These are phyloP conservation scores for Entomortierella beljakovae DNA, from an alignment of 192 early-diverging fungal species.

Conservation along the genomic window DNA sequence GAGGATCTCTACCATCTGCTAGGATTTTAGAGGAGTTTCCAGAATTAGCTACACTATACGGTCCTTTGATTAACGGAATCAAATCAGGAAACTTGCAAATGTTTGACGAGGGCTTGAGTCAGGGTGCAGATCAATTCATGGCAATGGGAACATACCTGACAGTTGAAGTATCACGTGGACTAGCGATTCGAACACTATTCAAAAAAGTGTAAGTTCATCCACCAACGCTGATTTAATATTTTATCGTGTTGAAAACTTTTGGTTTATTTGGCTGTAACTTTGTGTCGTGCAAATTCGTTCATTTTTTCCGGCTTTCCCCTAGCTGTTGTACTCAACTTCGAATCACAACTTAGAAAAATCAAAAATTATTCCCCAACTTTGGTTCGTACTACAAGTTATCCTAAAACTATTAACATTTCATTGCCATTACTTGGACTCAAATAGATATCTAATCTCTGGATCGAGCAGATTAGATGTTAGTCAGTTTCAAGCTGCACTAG, in stretches of 20 bases:
- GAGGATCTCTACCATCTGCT: constrained; percentile 76
- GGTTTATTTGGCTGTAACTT: neutral
- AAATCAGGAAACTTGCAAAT: constrained; percentile 74
- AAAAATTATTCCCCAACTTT: neutral
- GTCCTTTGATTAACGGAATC: constrained; percentile 72
- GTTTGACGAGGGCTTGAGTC: constrained; percentile 77
- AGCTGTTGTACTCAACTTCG: too few relatives aligned
- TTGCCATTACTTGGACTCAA: too few relatives aligned
- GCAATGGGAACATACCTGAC: constrained; percentile 81
- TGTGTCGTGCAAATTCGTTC: neutral
- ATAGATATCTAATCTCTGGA: constrained; percentile 63
- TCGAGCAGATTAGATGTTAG: constrained; percentile 69
- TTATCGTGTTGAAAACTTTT: too few relatives aligned
- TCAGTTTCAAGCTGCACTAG: constrained; percentile 74
- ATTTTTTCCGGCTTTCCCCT: too few relatives aligned
- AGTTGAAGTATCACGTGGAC: constrained; percentile 78
- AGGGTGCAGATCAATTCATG: constrained; percentile 70
- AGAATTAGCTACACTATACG: constrained; percentile 69
- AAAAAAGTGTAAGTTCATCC: constrained; percentile 74
- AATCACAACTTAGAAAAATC: too few relatives aligned
- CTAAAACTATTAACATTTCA: neutral
- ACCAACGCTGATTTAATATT: neutral
- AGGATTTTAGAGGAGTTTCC: constrained; percentile 73
- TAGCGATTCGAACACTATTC: constrained; percentile 83
- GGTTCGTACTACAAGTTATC: neutral